These are phyloP conservation scores for Rostrohypoxylon terebratum DNA, from an alignment of 495 filamentous ascomycete species.

Conservation along the genomic window DNA sequence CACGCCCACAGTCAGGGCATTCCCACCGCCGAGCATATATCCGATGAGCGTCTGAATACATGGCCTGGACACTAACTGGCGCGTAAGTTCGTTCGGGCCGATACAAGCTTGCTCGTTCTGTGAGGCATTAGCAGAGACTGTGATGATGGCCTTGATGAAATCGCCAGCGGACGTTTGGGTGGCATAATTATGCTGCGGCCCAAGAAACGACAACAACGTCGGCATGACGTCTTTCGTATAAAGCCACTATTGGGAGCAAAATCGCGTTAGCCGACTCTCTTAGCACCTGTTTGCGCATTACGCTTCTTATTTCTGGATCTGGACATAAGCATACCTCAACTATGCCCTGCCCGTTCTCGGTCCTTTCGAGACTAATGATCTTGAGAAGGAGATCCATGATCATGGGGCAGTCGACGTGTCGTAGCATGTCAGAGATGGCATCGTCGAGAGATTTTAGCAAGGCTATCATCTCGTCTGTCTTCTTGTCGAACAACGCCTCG, in stretches of 20 bases:
- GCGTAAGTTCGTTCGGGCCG: constrained; percentile 94
- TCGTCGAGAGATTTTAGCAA: constrained; percentile 85
- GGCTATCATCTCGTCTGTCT: constrained; percentile 94
- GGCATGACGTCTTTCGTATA: constrained; percentile 93
- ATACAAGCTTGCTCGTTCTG: constrained; percentile 98
- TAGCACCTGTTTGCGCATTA: neutral
- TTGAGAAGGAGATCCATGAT: constrained; percentile 98
- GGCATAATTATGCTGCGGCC: constrained; percentile 80
- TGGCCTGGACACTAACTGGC: constrained; percentile 89
- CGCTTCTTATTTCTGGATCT: neutral
- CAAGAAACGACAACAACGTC: constrained; percentile 85
- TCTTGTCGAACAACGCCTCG: constrained; percentile 94
- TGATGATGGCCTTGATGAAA: constrained; percentile 98
- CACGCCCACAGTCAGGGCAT: constrained; percentile 94
- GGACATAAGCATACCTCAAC: constrained; percentile 75
- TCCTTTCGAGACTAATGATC: constrained; percentile 96
- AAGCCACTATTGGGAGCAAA: constrained; percentile 76
- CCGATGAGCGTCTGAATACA: constrained; percentile 85
- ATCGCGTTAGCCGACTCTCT: constrained; percentile 24
- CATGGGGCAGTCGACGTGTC: constrained; percentile 97
- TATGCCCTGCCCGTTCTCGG: constrained; percentile 89
- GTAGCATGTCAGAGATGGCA: constrained; percentile 84
- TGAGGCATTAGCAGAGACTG: constrained; percentile 97
- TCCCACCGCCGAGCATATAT: constrained; percentile 94
- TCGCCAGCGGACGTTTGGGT: constrained; percentile 98